A percentile compares a stretch with the other conserved stretches of the same genome.
Evolutionary conservation across 1,139 yeast genomes (phyloP).

Genomic region (Suhomyces bokatorum): DNA sequence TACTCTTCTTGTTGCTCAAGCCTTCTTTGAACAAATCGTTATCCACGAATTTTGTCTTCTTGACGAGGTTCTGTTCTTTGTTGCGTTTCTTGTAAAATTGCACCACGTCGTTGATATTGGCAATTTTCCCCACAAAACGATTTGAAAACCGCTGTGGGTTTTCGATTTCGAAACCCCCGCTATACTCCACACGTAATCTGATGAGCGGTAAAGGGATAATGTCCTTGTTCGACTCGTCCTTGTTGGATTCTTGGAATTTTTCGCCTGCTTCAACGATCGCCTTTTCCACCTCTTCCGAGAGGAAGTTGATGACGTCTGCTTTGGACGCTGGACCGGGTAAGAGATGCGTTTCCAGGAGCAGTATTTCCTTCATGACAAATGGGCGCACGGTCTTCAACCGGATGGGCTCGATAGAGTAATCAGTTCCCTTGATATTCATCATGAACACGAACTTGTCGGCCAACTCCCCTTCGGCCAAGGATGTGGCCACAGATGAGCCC

Average conservation of each 20-base stretch:
- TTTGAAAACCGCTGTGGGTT: conserved; percentile 88
- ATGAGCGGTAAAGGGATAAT: conserved; percentile 71
- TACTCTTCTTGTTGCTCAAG: conserved; percentile 22
- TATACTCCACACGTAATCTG: conserved; percentile 80
- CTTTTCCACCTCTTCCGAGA: conserved; percentile 63
- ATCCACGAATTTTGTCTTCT: conserved; percentile 26
- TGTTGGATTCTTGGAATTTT: conserved; percentile 47
- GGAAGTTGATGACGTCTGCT: conserved; percentile 59
- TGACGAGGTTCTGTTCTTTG: conserved; percentile 13
- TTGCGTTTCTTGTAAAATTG: conserved; percentile 56
- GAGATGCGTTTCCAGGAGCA: conserved; percentile 52
- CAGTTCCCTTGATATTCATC: conserved; percentile 58
- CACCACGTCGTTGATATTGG: conserved; percentile 84
- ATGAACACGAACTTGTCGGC: conserved; percentile 73
- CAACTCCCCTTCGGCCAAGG: conserved; percentile 83
- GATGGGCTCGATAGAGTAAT: conserved; percentile 64
- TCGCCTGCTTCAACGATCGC: conserved; percentile 61
- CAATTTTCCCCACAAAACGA: conserved; percentile 85
- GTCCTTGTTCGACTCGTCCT: conserved; percentile 18
- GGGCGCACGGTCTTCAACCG: conserved; percentile 78
- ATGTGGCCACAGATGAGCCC: conserved; percentile 93
- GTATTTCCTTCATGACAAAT: conserved; percentile 69
- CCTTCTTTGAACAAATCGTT: conserved; percentile 23
- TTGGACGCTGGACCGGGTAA: conserved; percentile 66
- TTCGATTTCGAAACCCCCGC: conserved; percentile 90